These are phyloP conservation scores for Pythium chondricola DNA, from an alignment of 352 stramenopile genomes.

Conservation along the genomic window DNA sequence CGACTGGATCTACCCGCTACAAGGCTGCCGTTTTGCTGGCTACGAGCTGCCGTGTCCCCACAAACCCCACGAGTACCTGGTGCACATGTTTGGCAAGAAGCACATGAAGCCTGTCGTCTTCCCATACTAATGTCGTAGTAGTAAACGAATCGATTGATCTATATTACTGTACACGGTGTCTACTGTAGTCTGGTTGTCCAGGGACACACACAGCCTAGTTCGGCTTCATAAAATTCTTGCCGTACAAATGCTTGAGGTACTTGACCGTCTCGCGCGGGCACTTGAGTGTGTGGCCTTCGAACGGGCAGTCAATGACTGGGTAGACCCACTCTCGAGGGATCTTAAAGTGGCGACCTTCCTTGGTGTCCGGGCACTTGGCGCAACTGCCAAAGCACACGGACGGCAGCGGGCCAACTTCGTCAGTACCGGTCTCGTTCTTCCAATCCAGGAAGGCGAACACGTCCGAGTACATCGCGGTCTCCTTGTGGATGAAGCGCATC, in stretches of 20 bases:
- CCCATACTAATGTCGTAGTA: slow-evolving; percentile 9
- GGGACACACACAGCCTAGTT: too few species aligned
- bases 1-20: slow-evolving; percentile 25
- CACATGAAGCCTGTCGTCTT: slow-evolving; percentile 17
- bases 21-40: slow-evolving; percentile 17
- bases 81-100: slow-evolving; percentile 21
- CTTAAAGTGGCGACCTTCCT: slow-evolving; percentile 3
- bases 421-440: not conserved
- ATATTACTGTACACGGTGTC: too few species aligned
- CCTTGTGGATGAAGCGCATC: slow-evolving; percentile 11
- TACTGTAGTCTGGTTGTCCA: too few species aligned
- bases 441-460: slow-evolving; percentile 2
- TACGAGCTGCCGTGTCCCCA: slow-evolving; percentile 17
- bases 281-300: slow-evolving; percentile 12
- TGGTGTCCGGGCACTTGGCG: not conserved
- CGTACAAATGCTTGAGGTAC: slow-evolving; percentile 19
- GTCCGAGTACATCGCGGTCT: not conserved
- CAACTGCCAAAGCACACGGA: slow-evolving; percentile 18
- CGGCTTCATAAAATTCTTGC: slow-evolving; percentile 1
- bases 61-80: slow-evolving; percentile 17
- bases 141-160: too few species aligned
- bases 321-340: slow-evolving; percentile 21
- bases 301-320: slow-evolving; percentile 1
- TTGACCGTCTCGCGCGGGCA: slow-evolving; percentile 11
- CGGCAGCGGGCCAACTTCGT: slow-evolving; percentile 12